Evolutionary conservation across 2,329 filamentous ascomycete species (phyloP).

Genomic region (Calonectria pauciramosa): DNA sequence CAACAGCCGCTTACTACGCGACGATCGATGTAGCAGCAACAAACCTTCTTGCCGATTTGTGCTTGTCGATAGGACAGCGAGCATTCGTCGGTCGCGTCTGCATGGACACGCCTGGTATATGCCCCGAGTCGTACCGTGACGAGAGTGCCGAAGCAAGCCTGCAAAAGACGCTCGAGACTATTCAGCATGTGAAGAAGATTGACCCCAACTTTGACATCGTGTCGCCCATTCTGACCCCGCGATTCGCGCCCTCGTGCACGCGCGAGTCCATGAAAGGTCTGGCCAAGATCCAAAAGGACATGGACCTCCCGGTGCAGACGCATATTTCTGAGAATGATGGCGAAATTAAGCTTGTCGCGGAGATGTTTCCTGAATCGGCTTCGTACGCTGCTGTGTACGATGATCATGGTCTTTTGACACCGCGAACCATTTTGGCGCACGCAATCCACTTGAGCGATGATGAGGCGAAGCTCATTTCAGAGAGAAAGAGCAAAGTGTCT

Average conservation of each 20-base stretch:
- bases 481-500: constrained; percentile 74
- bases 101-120: constrained; percentile 81
- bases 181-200: constrained; percentile 75
- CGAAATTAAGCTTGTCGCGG: constrained; percentile 79
- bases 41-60: constrained; percentile 91
- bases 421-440: constrained; percentile 86
- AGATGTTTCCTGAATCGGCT: constrained; percentile 74
- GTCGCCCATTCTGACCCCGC: constrained; percentile 83
- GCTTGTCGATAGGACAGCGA: constrained; percentile 83
- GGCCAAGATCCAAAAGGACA: constrained; percentile 73
- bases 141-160: constrained; percentile 71
- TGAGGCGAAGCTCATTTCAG: constrained; percentile 76
- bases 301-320: constrained; percentile 82
- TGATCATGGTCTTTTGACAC: constrained; percentile 74
- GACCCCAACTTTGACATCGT: constrained; percentile 78
- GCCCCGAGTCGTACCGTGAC: constrained; percentile 86
- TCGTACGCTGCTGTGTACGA: constrained; percentile 89
- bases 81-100: constrained; percentile 95
- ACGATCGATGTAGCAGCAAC: constrained; percentile 89
- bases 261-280: constrained; percentile 72
- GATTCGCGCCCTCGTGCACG: constrained; percentile 76
- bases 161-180: constrained; percentile 67
- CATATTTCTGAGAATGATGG: constrained; percentile 87
- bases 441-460: constrained; percentile 79
- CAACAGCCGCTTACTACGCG: constrained; percentile 94